Conservation (phyloP, 495 filamentous ascomycete genomes). For the Penicillium lividum region DNA sequence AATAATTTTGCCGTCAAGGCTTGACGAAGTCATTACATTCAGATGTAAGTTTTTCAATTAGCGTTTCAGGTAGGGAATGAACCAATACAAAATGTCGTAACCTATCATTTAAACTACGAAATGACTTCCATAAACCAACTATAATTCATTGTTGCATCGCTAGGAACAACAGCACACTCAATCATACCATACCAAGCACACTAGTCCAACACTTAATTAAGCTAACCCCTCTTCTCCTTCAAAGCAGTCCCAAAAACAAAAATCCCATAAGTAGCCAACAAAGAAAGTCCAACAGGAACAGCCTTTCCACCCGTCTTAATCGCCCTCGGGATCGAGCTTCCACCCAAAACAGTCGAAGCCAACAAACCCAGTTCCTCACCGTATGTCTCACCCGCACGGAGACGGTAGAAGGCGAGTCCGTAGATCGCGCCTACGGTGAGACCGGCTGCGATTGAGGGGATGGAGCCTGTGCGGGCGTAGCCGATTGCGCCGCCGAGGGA, state of each 20-base stretch:
- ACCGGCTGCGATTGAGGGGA: constrained; percentile 84
- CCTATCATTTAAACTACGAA: background rate
- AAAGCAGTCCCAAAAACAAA: constrained; percentile 64
- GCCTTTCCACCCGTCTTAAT: constrained; percentile 71
- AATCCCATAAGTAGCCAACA: constrained; percentile 65
- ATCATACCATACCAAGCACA: background rate
- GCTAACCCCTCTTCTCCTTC: constrained; percentile 25
- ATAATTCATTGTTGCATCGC: background rate
- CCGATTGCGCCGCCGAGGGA: constrained; percentile 84
- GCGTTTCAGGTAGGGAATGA: constrained; percentile 23
- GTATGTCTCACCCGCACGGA: constrained; percentile 57
- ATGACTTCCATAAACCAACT: background rate
- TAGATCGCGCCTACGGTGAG: constrained; percentile 69
- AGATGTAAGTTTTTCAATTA: constrained; percentile 25
- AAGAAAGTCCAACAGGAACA: constrained; percentile 70
- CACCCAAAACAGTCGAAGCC: constrained; percentile 79
- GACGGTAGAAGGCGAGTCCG: constrained; percentile 46
- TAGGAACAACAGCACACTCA: constrained; percentile 5
- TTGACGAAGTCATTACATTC: constrained; percentile 15
- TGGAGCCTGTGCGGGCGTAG: constrained; percentile 77
- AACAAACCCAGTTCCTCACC: constrained; percentile 75
- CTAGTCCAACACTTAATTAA: background rate
- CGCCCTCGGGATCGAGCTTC: constrained; percentile 79
- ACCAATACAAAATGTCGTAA: constrained; percentile 2
- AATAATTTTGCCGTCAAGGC: background rate